Percentiles rank a stretch among this genome's conserved stretches.
These are phyloP conservation scores for Trypanosoma melophagium DNA, from an alignment of 208 protist species.

Conservation along the genomic window DNA sequence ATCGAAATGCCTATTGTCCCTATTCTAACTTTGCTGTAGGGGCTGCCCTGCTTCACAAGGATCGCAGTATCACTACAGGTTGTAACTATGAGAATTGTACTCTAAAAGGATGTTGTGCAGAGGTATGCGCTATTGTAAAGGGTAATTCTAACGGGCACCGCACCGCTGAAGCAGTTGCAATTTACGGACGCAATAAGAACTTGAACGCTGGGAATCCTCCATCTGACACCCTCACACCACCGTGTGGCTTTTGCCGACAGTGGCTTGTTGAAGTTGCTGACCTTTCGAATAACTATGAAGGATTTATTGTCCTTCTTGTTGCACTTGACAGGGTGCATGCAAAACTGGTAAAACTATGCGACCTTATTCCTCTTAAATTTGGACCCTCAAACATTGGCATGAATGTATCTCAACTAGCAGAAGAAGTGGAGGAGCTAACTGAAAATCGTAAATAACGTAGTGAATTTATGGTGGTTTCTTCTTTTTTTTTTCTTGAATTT, in stretches of 20 bases:
- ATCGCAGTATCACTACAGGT: conserved; percentile 57
- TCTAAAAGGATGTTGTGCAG: conserved; percentile 76
- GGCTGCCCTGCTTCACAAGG: conserved; percentile 70
- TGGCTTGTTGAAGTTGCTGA: conserved; percentile 79
- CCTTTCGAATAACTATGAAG: conserved; percentile 61
- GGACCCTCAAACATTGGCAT: conserved; percentile 76
- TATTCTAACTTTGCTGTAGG: conserved; percentile 85
- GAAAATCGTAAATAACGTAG: neutral
- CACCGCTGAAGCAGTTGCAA: conserved; percentile 66
- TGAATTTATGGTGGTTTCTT: neutral
- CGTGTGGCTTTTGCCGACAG: conserved; percentile 87
- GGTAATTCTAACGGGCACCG: conserved; percentile 71
- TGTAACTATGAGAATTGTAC: conserved; percentile 90
- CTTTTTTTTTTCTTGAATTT: conserved; percentile 1
- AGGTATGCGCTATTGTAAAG: conserved; percentile 82
- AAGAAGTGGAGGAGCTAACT: neutral
- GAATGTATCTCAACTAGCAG: conserved; percentile 36
- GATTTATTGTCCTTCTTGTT: conserved; percentile 73
- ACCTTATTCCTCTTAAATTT: conserved; percentile 71
- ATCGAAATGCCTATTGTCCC: conserved; percentile 56
- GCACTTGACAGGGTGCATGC: conserved; percentile 43
- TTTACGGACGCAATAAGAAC: conserved; percentile 56
- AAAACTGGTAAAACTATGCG: conserved; percentile 58
- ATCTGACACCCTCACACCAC: conserved; percentile 49
- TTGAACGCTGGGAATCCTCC: conserved; percentile 25